A percentile compares a stretch with the other conserved stretches of the same genome.
Conservation (phyloP, 2,329 filamentous ascomycete genomes). For the Raffaelea albimanens region DNA sequence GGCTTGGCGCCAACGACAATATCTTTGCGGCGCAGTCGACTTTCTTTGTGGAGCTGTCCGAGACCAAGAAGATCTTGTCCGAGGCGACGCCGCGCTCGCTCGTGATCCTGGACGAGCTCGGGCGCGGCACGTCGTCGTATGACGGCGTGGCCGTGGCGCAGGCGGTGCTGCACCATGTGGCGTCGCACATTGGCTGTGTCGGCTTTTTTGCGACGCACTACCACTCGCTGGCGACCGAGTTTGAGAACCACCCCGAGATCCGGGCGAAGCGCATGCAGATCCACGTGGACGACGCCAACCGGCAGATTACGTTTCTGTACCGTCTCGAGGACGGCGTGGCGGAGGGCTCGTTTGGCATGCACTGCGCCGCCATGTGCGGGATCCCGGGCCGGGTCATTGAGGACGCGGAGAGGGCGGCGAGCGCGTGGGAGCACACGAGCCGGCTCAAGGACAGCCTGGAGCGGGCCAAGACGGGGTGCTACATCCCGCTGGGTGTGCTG, state of each 20-base stretch:
- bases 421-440: conserved; percentile 91
- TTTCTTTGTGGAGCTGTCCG: conserved; percentile 94
- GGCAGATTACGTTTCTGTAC: conserved; percentile 93
- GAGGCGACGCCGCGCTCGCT: conserved; percentile 90
- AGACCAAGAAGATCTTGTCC: conserved; percentile 94
- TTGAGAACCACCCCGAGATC: conserved; percentile 82
- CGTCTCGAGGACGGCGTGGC: conserved; percentile 88
- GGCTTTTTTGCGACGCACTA: conserved; percentile 99
- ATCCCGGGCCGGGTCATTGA: conserved; percentile 77
- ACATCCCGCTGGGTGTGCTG: conserved; percentile 74
- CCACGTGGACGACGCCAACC: conserved; percentile 73
- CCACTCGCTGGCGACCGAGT: conserved; percentile 86
- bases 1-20: conserved; percentile 94
- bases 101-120: conserved; percentile 93
- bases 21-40: conserved; percentile 97
- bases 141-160: conserved; percentile 96
- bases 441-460: conserved; percentile 82
- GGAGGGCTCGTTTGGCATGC: conserved; percentile 97
- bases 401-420: conserved; percentile 77
- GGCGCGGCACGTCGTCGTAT: conserved; percentile 88
- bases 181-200: conserved; percentile 82
- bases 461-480: conserved; percentile 66
- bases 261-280: conserved; percentile 86
- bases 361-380: conserved; percentile 96
- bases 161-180: conserved; percentile 92